A percentile compares a stretch with the other conserved stretches of the same genome.
These are phyloP conservation scores for Auricularia sp. DNA, from an alignment of 768 basidiomycete species.

Conservation along the genomic window DNA sequence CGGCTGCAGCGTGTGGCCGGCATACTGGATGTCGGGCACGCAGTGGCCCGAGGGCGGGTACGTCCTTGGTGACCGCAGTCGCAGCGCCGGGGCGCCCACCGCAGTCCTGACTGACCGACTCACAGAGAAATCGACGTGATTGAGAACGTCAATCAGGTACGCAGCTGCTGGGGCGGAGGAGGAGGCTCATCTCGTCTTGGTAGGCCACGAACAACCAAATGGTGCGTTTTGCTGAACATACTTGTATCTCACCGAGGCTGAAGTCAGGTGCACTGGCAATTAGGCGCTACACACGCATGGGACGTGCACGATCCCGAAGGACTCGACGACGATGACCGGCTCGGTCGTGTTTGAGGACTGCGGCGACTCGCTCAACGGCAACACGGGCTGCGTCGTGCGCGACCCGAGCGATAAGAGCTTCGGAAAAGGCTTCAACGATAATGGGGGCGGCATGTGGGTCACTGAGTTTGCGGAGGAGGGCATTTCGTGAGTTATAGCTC, in stretches of 20 bases:
- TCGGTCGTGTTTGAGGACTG: background rate
- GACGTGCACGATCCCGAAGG: background rate
- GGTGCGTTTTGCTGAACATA: constrained; percentile 15
- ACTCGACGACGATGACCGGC: background rate
- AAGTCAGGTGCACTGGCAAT: background rate
- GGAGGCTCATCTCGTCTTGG: too few species aligned
- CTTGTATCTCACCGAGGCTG: background rate
- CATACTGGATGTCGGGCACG: constrained; percentile 8
- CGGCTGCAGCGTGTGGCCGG: constrained; percentile 17
- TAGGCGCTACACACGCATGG: background rate
- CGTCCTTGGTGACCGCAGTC: background rate
- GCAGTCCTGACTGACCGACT: background rate
- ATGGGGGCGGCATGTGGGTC: constrained; percentile 65
- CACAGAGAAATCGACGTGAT: constrained; percentile 64
- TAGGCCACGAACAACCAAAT: constrained; percentile 50
- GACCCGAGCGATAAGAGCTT: constrained; percentile 49
- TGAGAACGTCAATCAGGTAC: constrained; percentile 60
- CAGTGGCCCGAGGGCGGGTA: constrained; percentile 12
- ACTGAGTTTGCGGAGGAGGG: constrained; percentile 60
- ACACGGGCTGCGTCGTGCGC: constrained; percentile 56
- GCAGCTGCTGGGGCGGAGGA: too few species aligned
- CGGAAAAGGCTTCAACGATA: constrained; percentile 53
- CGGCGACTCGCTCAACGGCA: constrained; percentile 15
- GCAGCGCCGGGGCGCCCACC: constrained; percentile 3
- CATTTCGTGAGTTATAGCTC: constrained; percentile 44